Evolutionary conservation across 2,329 filamentous ascomycete genomes (phyloP).

Genomic region (Ascochyta lentis): DNA sequence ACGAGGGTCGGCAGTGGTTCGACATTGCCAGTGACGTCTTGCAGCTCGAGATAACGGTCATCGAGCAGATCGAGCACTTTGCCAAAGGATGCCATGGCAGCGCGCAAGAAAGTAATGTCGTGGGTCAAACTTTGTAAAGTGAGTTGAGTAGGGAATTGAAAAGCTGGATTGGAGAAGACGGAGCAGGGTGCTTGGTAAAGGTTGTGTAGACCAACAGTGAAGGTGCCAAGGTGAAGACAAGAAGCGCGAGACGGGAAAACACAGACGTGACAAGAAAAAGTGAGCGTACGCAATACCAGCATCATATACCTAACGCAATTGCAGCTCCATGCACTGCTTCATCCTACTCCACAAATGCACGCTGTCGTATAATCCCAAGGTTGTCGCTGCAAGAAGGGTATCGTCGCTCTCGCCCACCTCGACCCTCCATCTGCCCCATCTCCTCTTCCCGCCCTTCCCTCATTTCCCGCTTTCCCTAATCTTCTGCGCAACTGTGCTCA

Average conservation of each 20-base stretch:
- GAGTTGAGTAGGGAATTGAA: background rate
- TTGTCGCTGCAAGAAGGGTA: slow-evolving; percentile 28
- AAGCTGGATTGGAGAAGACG: background rate
- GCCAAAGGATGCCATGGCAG: slow-evolving; percentile 37
- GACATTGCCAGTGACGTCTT: slow-evolving; percentile 42
- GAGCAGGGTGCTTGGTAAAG: slow-evolving; percentile 1
- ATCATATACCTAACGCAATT: background rate
- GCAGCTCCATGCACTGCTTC: background rate
- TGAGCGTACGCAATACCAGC: background rate
- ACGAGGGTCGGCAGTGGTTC: slow-evolving; percentile 40
- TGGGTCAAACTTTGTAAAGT: background rate
- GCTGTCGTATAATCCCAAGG: background rate
- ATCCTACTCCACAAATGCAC: slow-evolving; percentile 11
- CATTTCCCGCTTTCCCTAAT: slow-evolving; percentile 41
- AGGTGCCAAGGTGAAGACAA: slow-evolving; percentile 14
- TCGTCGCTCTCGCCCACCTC: slow-evolving; percentile 19
- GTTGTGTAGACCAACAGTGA: background rate
- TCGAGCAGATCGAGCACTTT: slow-evolving; percentile 42
- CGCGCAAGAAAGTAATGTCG: background rate
- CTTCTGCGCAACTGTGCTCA: slow-evolving; percentile 44
- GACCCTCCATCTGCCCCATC: background rate
- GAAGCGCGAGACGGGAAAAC: background rate
- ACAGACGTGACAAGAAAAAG: background rate
- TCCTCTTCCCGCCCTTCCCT: background rate
- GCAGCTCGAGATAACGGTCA: slow-evolving; percentile 38